Conservation (phyloP, 2,329 filamentous ascomycete species). For the Talaromyces sp. region DNA sequence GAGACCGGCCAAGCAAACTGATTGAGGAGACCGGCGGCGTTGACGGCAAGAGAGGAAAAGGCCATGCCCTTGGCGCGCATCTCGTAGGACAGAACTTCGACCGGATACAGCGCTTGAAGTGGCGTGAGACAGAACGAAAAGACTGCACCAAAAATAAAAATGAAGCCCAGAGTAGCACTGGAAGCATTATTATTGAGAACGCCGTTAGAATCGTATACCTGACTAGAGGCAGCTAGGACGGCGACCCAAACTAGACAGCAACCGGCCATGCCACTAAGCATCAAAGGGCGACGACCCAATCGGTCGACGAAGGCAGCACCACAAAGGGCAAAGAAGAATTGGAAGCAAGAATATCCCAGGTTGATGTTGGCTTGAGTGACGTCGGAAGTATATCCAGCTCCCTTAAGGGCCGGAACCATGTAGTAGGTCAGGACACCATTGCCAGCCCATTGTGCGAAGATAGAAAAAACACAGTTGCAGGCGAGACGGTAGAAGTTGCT, state of each 20-base stretch:
- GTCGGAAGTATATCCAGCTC: constrained; percentile 35
- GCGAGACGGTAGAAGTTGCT: constrained; percentile 2
- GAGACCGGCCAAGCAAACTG: constrained; percentile 19
- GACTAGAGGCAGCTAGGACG: constrained; percentile 26
- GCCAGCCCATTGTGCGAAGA: constrained; percentile 36
- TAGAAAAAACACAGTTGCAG: constrained; percentile 11
- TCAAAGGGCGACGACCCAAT: constrained; percentile 29
- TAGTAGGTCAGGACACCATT: constrained; percentile 36
- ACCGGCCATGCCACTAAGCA: constrained; percentile 4
- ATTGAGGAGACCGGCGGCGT: constrained; percentile 23
- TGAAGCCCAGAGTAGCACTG: constrained; percentile 39
- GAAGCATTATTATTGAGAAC: constrained; percentile 35
- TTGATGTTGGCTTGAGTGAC: constrained; percentile 42
- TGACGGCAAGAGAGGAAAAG: constrained; percentile 1
- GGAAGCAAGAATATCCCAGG: constrained; percentile 39
- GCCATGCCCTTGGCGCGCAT: constrained; percentile 15
- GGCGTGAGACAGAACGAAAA: constrained; percentile 40
- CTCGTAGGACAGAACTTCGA: constrained; percentile 8
- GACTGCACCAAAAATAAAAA: constrained; percentile 39
- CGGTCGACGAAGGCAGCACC: constrained; percentile 27
- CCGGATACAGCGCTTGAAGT: constrained; percentile 22
- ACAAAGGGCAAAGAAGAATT: constrained; percentile 32
- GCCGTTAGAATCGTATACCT: constrained; percentile 42
- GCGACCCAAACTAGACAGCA: constrained; percentile 8
- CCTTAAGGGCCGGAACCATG: constrained; percentile 36